These are phyloP conservation scores for Sugiyamaella smithiae DNA, from an alignment of 805 yeast genomes.

Conservation along the genomic window DNA sequence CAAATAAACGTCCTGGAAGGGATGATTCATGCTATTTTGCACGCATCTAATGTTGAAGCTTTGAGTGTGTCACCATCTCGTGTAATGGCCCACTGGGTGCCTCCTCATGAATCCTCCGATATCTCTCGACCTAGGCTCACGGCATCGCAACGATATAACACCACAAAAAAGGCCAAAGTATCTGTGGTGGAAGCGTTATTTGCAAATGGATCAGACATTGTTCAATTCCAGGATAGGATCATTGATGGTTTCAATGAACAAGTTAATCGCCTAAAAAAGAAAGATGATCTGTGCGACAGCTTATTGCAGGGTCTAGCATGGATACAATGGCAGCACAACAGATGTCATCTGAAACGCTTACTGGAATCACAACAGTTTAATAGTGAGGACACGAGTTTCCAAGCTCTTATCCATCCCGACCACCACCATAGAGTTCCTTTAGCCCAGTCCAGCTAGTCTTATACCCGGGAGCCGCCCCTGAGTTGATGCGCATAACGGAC, in stretches of 20 bases:
- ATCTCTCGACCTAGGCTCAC: constrained; percentile 4
- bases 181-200: constrained; percentile 25
- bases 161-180: constrained; percentile 26
- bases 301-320: constrained; percentile 59
- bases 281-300: constrained; percentile 66
- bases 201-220: not conserved
- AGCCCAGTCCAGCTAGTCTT: too few species aligned
- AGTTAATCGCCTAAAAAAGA: constrained; percentile 36
- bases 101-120: not conserved
- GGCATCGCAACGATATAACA: constrained; percentile 18
- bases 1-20: constrained; percentile 55
- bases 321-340: constrained; percentile 43
- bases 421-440: too few species aligned
- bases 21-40: constrained; percentile 39
- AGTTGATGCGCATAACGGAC: not conserved
- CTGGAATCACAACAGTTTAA: not conserved
- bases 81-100: constrained; percentile 28
- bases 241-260: not conserved
- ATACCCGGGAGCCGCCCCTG: not conserved
- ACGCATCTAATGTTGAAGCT: not conserved
- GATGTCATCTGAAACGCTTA: not conserved
- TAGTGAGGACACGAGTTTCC: too few species aligned
- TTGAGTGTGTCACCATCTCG: constrained; percentile 26
- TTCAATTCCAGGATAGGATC: not conserved
- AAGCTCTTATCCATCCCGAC: too few species aligned